Conservation (phyloP, 129 eudicot species). For the Lactuca saligna region DNA sequence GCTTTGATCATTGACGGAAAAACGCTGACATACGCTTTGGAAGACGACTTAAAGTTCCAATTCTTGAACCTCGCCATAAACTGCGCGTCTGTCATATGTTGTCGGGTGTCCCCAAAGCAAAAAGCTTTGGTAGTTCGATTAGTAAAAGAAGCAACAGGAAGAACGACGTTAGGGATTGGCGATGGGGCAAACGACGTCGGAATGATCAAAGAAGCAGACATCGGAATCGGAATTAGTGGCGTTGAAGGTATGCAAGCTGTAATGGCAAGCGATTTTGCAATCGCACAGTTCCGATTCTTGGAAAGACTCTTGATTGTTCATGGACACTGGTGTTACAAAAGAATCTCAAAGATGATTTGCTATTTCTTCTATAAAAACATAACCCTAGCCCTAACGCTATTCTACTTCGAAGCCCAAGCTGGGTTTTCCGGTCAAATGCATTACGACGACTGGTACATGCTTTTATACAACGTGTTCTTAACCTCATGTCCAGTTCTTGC, state of each 20-base stretch:
- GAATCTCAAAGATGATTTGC: conserved; percentile 66
- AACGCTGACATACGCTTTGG: conserved; percentile 51
- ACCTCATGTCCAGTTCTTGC: conserved; percentile 74
- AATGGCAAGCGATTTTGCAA: conserved; percentile 71
- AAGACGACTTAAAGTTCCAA: conserved; percentile 39
- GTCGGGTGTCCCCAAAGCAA: conserved; percentile 74
- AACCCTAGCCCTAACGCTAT: conserved; percentile 67
- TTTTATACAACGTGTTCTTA: conserved; percentile 55
- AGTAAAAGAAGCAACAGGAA: conserved; percentile 57
- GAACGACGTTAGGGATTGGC: conserved; percentile 67
- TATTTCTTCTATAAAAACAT: conserved; percentile 75
- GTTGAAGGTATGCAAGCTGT: conserved; percentile 93
- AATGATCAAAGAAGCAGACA: conserved; percentile 85
- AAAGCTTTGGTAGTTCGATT: conserved; percentile 66
- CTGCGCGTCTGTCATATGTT: conserved; percentile 73
- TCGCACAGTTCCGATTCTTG: conserved; percentile 64
- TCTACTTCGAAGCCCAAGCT: conserved; percentile 59
- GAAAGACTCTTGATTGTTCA: conserved; percentile 70
- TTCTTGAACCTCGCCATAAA: conserved; percentile 57
- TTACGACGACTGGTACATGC: conserved; percentile 77
- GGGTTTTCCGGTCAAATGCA: conserved; percentile 63
- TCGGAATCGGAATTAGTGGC: conserved; percentile 78
- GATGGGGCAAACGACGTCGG: conserved; percentile 89
- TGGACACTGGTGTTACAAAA: conserved; percentile 82
- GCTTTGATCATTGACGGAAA: conserved; percentile 74